These are phyloP conservation scores for Geum urbanum DNA, from an alignment of 306 rosid genomes.

Conservation along the genomic window DNA sequence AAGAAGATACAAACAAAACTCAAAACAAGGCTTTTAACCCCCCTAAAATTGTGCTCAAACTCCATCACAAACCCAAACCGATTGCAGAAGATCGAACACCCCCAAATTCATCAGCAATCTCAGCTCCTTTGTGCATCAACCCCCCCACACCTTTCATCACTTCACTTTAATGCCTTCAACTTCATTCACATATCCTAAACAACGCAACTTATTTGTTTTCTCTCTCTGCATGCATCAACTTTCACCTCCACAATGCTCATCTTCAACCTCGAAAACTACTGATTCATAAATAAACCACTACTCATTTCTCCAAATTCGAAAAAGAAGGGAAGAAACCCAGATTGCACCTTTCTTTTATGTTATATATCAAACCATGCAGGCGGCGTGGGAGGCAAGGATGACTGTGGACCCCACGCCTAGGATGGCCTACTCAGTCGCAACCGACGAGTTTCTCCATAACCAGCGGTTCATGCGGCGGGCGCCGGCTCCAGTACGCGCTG, in stretches of 20 bases:
- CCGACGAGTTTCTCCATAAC: conserved; percentile 37
- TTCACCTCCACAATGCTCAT: not conserved
- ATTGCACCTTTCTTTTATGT: not conserved
- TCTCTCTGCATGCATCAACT: not conserved
- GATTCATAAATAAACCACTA: not conserved
- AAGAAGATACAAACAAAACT: not conserved
- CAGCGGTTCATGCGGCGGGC: conserved; percentile 46
- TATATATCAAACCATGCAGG: conserved; percentile 3
- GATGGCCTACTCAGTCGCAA: conserved; percentile 36
- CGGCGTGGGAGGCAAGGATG: conserved; percentile 3
- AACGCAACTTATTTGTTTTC: too few species aligned
- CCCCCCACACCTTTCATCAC: not conserved
- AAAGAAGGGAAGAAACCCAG: not conserved
- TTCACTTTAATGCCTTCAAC: not conserved
- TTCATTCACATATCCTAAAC: not conserved
- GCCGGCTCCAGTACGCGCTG: conserved; percentile 41
- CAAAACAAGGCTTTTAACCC: not conserved
- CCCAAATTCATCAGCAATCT: not conserved
- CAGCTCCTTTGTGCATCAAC: not conserved
- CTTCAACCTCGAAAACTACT: not conserved
- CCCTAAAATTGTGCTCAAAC: not conserved
- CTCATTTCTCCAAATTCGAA: not conserved
- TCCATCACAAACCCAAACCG: conserved; percentile 4
- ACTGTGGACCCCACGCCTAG: not conserved
- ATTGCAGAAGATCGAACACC: not conserved